Conservation (phyloP, 2,329 filamentous ascomycete species). For the Verticillium albo-atrum region DNA sequence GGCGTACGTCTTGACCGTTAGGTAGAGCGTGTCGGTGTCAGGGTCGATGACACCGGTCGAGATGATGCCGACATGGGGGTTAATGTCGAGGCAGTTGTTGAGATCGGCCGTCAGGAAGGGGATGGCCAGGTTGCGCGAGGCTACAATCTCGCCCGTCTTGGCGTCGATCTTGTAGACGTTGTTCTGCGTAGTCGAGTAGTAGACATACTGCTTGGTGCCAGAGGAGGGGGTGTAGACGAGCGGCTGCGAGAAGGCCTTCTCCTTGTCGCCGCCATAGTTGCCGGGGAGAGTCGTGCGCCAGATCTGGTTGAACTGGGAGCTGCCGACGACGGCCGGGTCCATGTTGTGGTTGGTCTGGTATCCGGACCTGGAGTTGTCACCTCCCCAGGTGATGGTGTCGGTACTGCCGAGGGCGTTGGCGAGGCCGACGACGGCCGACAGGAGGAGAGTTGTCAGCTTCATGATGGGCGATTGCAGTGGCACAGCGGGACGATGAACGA, state of each 20-base stretch:
- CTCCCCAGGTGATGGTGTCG: conserved; percentile 55
- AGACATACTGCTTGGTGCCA: conserved; percentile 45
- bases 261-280: conserved; percentile 40
- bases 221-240: conserved; percentile 41
- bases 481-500: neutral
- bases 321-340: conserved; percentile 52
- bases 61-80: conserved; percentile 37
- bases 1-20: conserved; percentile 36
- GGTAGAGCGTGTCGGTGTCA: conserved; percentile 35
- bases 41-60: conserved; percentile 41
- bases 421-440: conserved; percentile 25
- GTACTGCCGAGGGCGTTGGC: conserved; percentile 32
- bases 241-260: conserved; percentile 49
- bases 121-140: conserved; percentile 38
- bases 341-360: conserved; percentile 58
- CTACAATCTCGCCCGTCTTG: conserved; percentile 44
- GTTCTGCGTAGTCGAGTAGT: conserved; percentile 51
- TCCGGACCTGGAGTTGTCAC: conserved; percentile 46
- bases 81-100: conserved; percentile 41
- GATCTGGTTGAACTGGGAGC: conserved; percentile 49
- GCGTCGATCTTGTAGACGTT: conserved; percentile 52
- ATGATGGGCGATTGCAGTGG: conserved; percentile 4
- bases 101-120: conserved; percentile 45
- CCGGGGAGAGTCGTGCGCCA: conserved; percentile 48
- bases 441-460: conserved; percentile 10